Evolutionary conservation across 179 eudicot genomes (phyloP).

Genomic region (Beta macrorhiza): DNA sequence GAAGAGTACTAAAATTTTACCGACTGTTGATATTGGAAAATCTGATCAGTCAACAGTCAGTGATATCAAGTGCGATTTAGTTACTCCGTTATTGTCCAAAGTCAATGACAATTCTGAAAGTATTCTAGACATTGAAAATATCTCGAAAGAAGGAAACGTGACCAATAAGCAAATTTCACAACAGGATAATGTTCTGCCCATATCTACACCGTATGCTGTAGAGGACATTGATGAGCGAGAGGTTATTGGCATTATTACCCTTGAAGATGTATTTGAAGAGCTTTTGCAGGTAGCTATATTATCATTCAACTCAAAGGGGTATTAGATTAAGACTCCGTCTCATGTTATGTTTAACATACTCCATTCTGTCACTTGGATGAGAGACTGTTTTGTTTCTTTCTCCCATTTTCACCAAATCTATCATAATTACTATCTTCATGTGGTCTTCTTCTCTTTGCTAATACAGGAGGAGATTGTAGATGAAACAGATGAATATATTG

Average conservation of each 20-base stretch:
- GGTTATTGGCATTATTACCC: conserved; percentile 89
- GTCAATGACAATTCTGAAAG: conserved; percentile 40
- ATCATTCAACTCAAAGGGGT: not conserved
- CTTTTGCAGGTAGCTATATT: conserved; percentile 69
- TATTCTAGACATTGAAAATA: conserved; percentile 64
- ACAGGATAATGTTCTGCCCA: not conserved
- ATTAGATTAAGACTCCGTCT: not conserved
- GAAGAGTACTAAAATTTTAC: conserved; percentile 39
- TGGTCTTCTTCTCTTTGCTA: not conserved
- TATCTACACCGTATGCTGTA: conserved; percentile 18
- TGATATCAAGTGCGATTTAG: conserved; percentile 42
- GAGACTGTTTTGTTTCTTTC: not conserved
- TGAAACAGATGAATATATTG: conserved; percentile 90
- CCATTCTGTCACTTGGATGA: not conserved
- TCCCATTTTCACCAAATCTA: not conserved
- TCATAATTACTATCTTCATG: not conserved
- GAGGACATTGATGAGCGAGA: conserved; percentile 89
- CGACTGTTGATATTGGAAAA: conserved; percentile 39
- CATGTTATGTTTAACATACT: conserved; percentile 1
- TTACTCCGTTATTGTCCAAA: conserved; percentile 55
- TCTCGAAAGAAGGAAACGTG: conserved; percentile 29
- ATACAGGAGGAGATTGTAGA: conserved; percentile 94
- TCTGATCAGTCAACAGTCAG: conserved; percentile 24
- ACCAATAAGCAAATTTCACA: conserved; percentile 28
- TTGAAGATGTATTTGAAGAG: conserved; percentile 99